Evolutionary conservation across 1,284 basidiomycete genomes (phyloP).

Genomic region (Naganishia liquefaciens): DNA sequence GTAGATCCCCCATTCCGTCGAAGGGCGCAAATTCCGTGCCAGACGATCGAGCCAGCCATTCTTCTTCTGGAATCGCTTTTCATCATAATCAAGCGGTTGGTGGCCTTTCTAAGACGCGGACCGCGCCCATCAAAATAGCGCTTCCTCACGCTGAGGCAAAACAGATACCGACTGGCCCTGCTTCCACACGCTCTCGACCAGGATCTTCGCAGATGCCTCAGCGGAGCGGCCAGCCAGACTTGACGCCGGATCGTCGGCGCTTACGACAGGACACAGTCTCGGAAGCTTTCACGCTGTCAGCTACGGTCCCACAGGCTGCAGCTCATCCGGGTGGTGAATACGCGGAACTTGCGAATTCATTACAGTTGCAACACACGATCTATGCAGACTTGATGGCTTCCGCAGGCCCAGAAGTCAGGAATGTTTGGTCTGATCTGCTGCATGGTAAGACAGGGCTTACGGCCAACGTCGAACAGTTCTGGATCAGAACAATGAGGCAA

Average conservation of each 20-base stretch:
- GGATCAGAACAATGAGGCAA: background rate
- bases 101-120: background rate
- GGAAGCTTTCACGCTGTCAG: too few relatives aligned
- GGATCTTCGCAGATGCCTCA: background rate
- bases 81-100: background rate
- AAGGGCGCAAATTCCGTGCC: background rate
- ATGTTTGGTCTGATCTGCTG: slow-evolving; percentile 3
- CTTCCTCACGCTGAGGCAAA: background rate
- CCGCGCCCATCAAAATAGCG: slow-evolving; percentile 5
- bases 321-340: too few relatives aligned
- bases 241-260: too few relatives aligned
- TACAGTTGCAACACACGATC: slow-evolving; percentile 16
- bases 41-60: background rate
- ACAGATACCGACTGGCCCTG: background rate
- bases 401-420: background rate
- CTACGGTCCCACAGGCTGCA: too few relatives aligned
- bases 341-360: background rate
- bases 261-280: too few relatives aligned
- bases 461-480: slow-evolving; percentile 14
- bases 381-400: slow-evolving; percentile 14
- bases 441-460: slow-evolving; percentile 4
- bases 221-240: background rate
- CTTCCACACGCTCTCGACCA: slow-evolving; percentile 3
- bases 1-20: too few relatives aligned
- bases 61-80: too few relatives aligned